Percentiles rank a stretch among this genome's conserved stretches.
These are phyloP conservation scores for Piromyces sp. DNA, from an alignment of 192 early-diverging fungal species.

Conservation along the genomic window DNA sequence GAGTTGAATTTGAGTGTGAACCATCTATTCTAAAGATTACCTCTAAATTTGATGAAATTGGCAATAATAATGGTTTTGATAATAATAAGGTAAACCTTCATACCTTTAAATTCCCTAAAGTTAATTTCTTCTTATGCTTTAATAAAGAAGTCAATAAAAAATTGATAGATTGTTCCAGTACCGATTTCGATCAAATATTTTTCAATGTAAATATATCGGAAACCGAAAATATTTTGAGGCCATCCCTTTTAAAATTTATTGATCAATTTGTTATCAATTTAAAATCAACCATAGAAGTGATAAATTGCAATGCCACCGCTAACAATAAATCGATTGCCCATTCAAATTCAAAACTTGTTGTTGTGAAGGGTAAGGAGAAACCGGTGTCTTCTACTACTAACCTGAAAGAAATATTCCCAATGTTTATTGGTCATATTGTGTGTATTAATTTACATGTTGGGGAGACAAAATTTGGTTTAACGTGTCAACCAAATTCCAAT, in stretches of 20 bases:
- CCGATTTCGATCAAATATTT: neutral
- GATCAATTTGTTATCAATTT: neutral
- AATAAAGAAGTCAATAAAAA: neutral
- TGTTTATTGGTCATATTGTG: neutral
- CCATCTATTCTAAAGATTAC: neutral
- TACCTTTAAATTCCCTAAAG: neutral
- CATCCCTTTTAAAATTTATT: neutral
- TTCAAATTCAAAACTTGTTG: no score
- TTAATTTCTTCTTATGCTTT: neutral
- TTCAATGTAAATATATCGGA: neutral
- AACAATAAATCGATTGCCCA: no score
- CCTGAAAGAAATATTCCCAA: neutral
- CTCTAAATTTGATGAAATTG: neutral
- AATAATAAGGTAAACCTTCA: neutral
- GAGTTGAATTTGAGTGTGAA: neutral
- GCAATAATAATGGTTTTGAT: neutral
- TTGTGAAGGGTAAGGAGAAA: no score
- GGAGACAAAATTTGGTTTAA: neutral
- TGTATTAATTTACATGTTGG: neutral
- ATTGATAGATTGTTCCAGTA: neutral
- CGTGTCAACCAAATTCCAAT: neutral
- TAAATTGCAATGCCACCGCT: no score
- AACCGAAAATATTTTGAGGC: neutral
- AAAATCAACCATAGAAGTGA: no score
- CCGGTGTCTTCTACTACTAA: no score